phyloP scores from a whole-genome alignment of 1,139 yeast genomes.

The Yamadazyma friedrichii region DNA sequence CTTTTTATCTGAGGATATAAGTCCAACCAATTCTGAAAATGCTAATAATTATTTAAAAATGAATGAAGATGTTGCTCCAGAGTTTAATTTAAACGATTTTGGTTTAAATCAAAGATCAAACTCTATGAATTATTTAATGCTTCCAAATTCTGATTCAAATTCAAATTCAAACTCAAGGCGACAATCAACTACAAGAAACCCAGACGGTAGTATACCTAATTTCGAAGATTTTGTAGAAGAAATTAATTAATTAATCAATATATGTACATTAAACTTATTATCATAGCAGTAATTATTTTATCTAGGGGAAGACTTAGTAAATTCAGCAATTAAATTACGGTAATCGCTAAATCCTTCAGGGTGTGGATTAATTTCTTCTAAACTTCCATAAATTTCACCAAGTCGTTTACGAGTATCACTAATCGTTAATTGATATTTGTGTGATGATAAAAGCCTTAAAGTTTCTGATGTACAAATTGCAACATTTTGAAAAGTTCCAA shows the following conservation, averaged over 20 bases:
- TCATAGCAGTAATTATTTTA: too few species aligned
- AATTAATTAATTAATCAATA: slow-evolving; percentile 10
- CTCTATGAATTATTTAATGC: slow-evolving; percentile 12
- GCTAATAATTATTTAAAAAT: slow-evolving; percentile 3
- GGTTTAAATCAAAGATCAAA: slow-evolving; percentile 10
- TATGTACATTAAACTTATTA: neutral
- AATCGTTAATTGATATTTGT: too few species aligned
- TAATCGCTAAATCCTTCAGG: slow-evolving; percentile 5
- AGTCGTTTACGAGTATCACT: neutral
- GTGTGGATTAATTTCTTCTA: neutral
- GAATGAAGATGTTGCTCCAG: slow-evolving; percentile 1
- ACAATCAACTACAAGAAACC: slow-evolving; percentile 4
- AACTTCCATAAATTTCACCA: neutral
- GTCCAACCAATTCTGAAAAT: slow-evolving; percentile 11
- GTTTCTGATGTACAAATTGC: neutral
- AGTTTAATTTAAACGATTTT: slow-evolving; percentile 9
- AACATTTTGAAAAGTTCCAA: neutral
- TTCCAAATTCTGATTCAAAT: slow-evolving; percentile 7
- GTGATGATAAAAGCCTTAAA: neutral
- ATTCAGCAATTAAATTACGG: too few species aligned
- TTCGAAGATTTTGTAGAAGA: slow-evolving; percentile 16
- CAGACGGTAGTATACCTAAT: slow-evolving; percentile 7
- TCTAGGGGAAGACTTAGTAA: too few species aligned
- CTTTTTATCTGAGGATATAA: slow-evolving; percentile 16
- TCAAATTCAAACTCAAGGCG: slow-evolving; percentile 5